Evolutionary conservation across 257 asterid genomes (phyloP), one percentile per base, ranked within the genome.

Genomic region (Solanum virginianum): DNA sequence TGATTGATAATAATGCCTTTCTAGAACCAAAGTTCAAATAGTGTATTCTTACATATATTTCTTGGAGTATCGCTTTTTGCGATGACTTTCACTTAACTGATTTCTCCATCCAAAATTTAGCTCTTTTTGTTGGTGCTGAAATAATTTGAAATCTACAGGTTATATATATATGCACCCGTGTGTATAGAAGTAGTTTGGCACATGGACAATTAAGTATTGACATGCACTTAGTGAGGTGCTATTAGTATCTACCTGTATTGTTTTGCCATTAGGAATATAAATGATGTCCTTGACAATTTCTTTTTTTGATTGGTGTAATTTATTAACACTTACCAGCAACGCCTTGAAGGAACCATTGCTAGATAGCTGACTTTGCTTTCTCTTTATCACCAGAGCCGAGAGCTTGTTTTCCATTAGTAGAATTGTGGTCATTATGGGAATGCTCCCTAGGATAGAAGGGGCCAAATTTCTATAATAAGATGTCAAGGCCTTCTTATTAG

Each of bases 271-370:
- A 54, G 8, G 7, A n/a, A 15, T 66, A 29, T 65, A 66, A 32
- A 41, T 17, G 22, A 15, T 66, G 74, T 29, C 47, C n/a, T 66
- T 41, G 43, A 29, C 45, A 29, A 7, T 66, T 12, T 66, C n/a
- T 29, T 66, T 15, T 66, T 29, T 29, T 29, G n/a, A 66, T 10
- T 20, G 74, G 6, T 15, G 74, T 66, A 29, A 14, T 65, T 15
- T 26, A 14, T 14, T 10, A 65, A 43, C 72, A 62, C 68, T 88
- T 91, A 94, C 98, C 95, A 55, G 97, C 94, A 85, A 93, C 94
- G 80, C 98, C 98, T 93, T 94, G 95, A 66, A 90, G 95, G 87
- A 94, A 94, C 98, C 97, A 94, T 66, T 94, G 94, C 65, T 94
- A 97, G 84, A 92, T 86, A 36, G 90, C 89, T 32, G 94, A 80